These are phyloP conservation scores for Phytophthora sansomeana DNA, from an alignment of 352 stramenopile species.

Conservation along the genomic window DNA sequence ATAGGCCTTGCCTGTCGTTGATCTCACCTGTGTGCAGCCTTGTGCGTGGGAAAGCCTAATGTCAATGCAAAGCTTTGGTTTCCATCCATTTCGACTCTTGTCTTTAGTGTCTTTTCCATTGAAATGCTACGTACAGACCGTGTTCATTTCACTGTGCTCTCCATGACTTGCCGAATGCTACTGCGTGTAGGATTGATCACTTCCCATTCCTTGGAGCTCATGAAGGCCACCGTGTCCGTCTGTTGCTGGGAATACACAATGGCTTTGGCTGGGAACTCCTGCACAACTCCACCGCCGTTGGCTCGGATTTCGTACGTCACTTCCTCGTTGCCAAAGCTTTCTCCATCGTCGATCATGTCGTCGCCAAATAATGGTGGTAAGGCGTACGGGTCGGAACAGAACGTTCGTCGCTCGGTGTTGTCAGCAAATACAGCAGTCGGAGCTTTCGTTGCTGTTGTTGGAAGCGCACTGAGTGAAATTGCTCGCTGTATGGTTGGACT, in stretches of 20 bases:
- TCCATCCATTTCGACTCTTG: conserved; percentile 34
- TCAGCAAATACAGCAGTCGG: conserved; percentile 19
- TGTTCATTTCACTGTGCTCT: conserved; percentile 39
- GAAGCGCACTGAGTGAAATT: conserved; percentile 20
- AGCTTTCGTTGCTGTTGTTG: conserved; percentile 26
- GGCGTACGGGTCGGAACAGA: conserved; percentile 68
- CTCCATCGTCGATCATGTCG: conserved; percentile 58
- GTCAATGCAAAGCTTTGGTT: conserved; percentile 52
- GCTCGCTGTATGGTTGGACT: conserved; percentile 20
- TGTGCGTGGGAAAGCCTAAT: conserved; percentile 23
- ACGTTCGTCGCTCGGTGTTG: conserved; percentile 25
- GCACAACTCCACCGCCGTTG: conserved; percentile 22
- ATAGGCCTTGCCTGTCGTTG: conserved; percentile 28
- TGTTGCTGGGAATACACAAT: conserved; percentile 72
- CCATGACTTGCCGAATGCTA: conserved; percentile 58
- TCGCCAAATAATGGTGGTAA: conserved; percentile 74
- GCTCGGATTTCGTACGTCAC: conserved; percentile 18
- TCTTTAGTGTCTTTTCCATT: not conserved
- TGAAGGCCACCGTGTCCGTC: conserved; percentile 50
- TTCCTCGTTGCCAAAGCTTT: conserved; percentile 31
- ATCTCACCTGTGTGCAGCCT: not conserved
- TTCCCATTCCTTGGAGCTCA: conserved; percentile 76
- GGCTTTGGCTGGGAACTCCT: conserved; percentile 60
- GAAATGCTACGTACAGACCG: not conserved
- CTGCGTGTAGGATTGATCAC: conserved; percentile 69